Conservation (phyloP, 306 rosid genomes). For the Inga leiocalycina region DNA sequence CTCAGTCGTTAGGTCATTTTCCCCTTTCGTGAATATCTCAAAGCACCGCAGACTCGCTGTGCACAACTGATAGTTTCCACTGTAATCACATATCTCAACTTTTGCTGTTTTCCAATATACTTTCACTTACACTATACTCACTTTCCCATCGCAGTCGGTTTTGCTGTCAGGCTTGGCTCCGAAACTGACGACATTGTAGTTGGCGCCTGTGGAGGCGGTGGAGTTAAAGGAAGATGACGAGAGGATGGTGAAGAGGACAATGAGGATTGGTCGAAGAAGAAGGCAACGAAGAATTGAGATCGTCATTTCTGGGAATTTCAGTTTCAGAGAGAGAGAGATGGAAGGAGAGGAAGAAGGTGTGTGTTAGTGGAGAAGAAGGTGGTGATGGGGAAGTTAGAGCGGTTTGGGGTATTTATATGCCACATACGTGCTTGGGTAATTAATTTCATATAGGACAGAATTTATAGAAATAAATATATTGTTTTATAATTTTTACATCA, state of each 20-base stretch:
- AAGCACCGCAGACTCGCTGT: too few relatives aligned
- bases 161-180: slow-evolving; percentile 54
- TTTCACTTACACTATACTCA: too few relatives aligned
- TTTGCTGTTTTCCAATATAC: too few relatives aligned
- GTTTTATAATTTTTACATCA: too few relatives aligned
- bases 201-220: not conserved
- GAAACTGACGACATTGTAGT: slow-evolving; percentile 43
- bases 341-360: not conserved
- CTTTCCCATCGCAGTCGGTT: slow-evolving; percentile 44
- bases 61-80: too few relatives aligned
- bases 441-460: too few relatives aligned
- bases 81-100: too few relatives aligned
- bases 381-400: slow-evolving; percentile 7
- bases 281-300: not conserved
- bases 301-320: not conserved
- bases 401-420: slow-evolving; percentile 37
- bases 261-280: not conserved
- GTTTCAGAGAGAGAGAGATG: not conserved
- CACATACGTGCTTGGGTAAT: not conserved
- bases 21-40: too few relatives aligned
- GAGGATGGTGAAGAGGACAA: not conserved
- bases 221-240: not conserved
- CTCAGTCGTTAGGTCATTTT: too few relatives aligned
- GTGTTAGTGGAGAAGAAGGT: not conserved
- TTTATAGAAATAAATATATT: too few relatives aligned